Base-by-base conservation (phyloP, 441 rosid species). In the Brassica hybrid region DNA sequence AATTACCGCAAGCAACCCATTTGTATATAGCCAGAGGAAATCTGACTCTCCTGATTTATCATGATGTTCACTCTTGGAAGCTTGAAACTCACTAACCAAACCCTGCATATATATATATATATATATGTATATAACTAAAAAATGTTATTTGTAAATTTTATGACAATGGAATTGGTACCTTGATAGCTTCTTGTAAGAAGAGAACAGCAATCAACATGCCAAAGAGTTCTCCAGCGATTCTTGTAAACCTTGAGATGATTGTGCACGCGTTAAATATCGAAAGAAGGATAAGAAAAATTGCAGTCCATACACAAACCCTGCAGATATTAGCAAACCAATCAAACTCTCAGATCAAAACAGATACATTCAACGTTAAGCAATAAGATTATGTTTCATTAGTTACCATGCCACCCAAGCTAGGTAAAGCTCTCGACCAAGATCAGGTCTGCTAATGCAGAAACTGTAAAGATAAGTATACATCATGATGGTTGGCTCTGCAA, bases 261-360 rank as follows among this genome's bases (percentile, higher is more conserved):
- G 72, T 83, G 74, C 93, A 86, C 9, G 94, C 90, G 58, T 90
- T 94, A 73, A 87, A 83, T 71, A 88, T 86, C 25, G 95, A 94
- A 13, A 92, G 90, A 76, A 90, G 88, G 48, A 84, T 77, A 41
- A 92, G 90, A 64, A 92, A 45, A 50, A 93, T 58, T 45, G 96
- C 83, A 23, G 98, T 87, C 97, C 98, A 91, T 13, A 86, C 89
- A 79, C 97, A 93, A 30, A 94, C 97, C 99, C 99, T 91, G 82
- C 43, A 59, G 32, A 71, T 50, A 43, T 56, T 27, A 21, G 23
- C 1, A 41, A 38, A 10, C 11, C 3, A 45, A 60, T 13, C n/a
- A n/a, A n/a, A n/a, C n/a, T n/a, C n/a, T n/a, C n/a, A n/a, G n/a
- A n/a, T n/a, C 34, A 63, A 57, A 71, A 38, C 66, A 77, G n/a